These are phyloP conservation scores for Aquanectria penicillioides DNA, from an alignment of 2,329 filamentous ascomycete genomes.

Conservation along the genomic window DNA sequence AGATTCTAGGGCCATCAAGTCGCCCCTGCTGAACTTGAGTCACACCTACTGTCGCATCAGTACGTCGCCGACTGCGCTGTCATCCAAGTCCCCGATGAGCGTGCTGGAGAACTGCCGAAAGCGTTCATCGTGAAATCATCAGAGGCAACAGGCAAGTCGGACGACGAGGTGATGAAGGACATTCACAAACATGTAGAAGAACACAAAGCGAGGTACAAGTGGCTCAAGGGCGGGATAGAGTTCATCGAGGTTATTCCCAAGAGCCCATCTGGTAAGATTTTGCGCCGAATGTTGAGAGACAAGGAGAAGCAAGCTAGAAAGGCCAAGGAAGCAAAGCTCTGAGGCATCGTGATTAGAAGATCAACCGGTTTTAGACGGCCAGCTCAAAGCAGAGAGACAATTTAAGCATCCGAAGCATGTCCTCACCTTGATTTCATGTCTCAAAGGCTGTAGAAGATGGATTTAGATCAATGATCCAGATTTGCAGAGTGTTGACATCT, in stretches of 20 bases:
- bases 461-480: too few relatives aligned
- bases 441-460: too few relatives aligned
- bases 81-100: slow-evolving; percentile 70
- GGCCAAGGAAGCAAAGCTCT: slow-evolving; percentile 3
- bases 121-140: slow-evolving; percentile 66
- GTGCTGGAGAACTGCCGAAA: slow-evolving; percentile 69
- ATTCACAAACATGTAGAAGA: slow-evolving; percentile 69
- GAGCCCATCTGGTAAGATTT: slow-evolving; percentile 77
- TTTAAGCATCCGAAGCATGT: too few relatives aligned
- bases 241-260: slow-evolving; percentile 75
- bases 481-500: too few relatives aligned
- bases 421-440: too few relatives aligned
- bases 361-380: too few relatives aligned
- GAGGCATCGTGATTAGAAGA: not conserved
- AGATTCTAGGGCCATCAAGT: slow-evolving; percentile 66
- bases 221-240: slow-evolving; percentile 68
- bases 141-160: slow-evolving; percentile 60
- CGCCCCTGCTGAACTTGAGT: slow-evolving; percentile 80
- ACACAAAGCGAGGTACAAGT: slow-evolving; percentile 74
- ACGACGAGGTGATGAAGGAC: slow-evolving; percentile 57
- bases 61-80: slow-evolving; percentile 79
- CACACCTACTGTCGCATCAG: slow-evolving; percentile 75
- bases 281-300: slow-evolving; percentile 74
- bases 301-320: slow-evolving; percentile 58
- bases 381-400: too few relatives aligned